Evolutionary conservation across 139 green algal genomes (phyloP), one percentile per base, ranked within the genome.

Genomic region (Chlorella sp.): DNA sequence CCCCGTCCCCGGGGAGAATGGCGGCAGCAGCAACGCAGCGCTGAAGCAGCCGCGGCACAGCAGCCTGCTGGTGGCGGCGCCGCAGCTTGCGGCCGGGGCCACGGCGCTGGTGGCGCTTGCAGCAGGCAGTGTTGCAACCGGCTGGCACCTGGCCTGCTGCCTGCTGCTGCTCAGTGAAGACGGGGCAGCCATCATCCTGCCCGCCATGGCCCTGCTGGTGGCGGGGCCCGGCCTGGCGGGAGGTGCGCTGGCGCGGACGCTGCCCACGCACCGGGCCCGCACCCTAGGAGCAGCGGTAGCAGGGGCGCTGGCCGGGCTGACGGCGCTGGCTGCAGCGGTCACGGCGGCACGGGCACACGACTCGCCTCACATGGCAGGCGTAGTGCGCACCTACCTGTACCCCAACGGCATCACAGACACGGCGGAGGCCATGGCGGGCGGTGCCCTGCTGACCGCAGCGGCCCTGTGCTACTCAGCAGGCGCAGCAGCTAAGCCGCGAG

Each of bases 381-480:
- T 81, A 17, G 43, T 86, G 46, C 36, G 34, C 13, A 41, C 28
- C n/a, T 56, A 54, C 9, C 34, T 74, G 34, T 80, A 86, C n/a
- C 56, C 85, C 11, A 40, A 73, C 19, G 77, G 65, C 40, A 76
- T 84, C 28, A 87, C 54, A 24, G 44, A 75, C 38, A 48, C 56
- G 22, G 56, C 67, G 6, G 72, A 67, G 46, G 84, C 62, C 20
- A 8, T 78, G 36, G 46, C 76, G 8, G 75, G 34, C 30, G 74
- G 56, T 26, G 40, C 62, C 2, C 46, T 83, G 41, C 60, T 81
- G n/a, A 54, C 79, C 2, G 72, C 73, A 11, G 87, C 38, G 3
- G n/a, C 84, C 9, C 60, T 80, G 26, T 13, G 90, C 69, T 70
- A 81, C 74, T 82, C 80, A 0, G 80, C 77, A 3, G 90, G 84